Evolutionary conservation across 2,329 filamentous ascomycete genomes (phyloP).

Genomic region (Elsinoe perseae): DNA sequence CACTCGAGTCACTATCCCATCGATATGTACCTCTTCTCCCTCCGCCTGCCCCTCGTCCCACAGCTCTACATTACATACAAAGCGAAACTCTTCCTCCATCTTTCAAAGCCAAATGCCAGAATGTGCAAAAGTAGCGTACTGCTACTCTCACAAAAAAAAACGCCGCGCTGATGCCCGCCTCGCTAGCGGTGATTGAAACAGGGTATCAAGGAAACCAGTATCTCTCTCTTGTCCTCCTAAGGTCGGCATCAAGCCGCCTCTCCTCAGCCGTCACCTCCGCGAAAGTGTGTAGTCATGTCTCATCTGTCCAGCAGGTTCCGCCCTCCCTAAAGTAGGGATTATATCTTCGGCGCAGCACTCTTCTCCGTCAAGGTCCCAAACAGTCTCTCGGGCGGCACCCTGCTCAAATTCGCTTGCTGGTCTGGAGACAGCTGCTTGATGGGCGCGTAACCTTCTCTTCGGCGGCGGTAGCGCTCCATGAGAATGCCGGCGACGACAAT

Average conservation of each 20-base stretch:
- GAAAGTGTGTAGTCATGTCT: not conserved
- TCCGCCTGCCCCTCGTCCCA: not conserved
- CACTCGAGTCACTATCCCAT: not conserved
- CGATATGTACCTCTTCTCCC: not conserved
- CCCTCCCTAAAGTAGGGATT: not conserved
- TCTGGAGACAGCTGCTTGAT: constrained; percentile 51
- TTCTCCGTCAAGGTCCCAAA: constrained; percentile 25
- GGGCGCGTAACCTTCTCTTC: constrained; percentile 71
- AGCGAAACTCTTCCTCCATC: not conserved
- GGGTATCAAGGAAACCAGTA: constrained; percentile 12
- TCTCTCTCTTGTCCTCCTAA: not conserved
- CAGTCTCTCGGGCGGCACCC: constrained; percentile 43
- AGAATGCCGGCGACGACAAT: constrained; percentile 68
- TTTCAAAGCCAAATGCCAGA: not conserved
- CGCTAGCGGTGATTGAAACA: not conserved
- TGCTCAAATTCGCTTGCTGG: constrained; percentile 41
- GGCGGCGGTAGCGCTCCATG: constrained; percentile 67
- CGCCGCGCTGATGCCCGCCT: constrained; percentile 14
- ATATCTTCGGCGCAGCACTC: constrained; percentile 18
- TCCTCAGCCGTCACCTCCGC: not conserved
- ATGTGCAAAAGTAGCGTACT: not conserved
- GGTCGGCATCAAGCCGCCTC: not conserved
- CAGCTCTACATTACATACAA: constrained; percentile 2
- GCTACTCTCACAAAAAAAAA: not conserved
- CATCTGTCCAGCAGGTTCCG: constrained; percentile 5